phyloP scores from a whole-genome alignment of 202 grass and related monocot species.

The Zizania palustris region DNA sequence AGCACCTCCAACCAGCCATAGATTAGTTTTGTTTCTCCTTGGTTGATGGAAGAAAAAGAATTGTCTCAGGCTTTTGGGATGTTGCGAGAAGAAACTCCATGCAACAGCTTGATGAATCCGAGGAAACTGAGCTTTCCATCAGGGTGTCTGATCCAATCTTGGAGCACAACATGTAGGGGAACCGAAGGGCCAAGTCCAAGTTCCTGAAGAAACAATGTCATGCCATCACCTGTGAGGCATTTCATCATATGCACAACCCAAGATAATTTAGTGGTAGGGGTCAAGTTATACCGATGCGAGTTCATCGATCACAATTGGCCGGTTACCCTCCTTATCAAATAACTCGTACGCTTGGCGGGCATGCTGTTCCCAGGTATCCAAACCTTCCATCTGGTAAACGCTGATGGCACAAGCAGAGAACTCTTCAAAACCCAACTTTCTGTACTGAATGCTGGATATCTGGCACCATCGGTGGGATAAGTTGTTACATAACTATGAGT shows the following conservation, averaged over 20 bases:
- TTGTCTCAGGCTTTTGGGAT: constrained; percentile 56
- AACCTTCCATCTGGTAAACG: constrained; percentile 89
- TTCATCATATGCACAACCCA: neutral
- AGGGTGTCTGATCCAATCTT: constrained; percentile 87
- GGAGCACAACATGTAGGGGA: constrained; percentile 85
- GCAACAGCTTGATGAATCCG: constrained; percentile 89
- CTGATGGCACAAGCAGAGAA: constrained; percentile 74
- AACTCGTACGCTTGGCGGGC: constrained; percentile 73
- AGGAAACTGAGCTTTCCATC: constrained; percentile 91
- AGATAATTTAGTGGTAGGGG: neutral
- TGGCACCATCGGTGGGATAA: constrained; percentile 30
- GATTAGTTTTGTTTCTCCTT: constrained; percentile 29
- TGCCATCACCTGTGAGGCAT: neutral
- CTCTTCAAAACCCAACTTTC: constrained; percentile 90
- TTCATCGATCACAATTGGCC: constrained; percentile 85
- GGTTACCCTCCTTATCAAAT: constrained; percentile 88
- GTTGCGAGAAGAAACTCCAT: constrained; percentile 72
- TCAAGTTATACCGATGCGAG: constrained; percentile 79
- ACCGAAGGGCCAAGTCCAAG: constrained; percentile 85
- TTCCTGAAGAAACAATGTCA: constrained; percentile 53
- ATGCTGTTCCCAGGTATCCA: constrained; percentile 82
- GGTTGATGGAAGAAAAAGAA: constrained; percentile 8
- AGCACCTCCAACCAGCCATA: constrained; percentile 24
- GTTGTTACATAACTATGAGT: neutral
- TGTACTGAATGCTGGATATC: constrained; percentile 77